Base-by-base conservation (phyloP, 2,329 filamentous ascomycete genomes). In the Xylariaceae sp. region DNA sequence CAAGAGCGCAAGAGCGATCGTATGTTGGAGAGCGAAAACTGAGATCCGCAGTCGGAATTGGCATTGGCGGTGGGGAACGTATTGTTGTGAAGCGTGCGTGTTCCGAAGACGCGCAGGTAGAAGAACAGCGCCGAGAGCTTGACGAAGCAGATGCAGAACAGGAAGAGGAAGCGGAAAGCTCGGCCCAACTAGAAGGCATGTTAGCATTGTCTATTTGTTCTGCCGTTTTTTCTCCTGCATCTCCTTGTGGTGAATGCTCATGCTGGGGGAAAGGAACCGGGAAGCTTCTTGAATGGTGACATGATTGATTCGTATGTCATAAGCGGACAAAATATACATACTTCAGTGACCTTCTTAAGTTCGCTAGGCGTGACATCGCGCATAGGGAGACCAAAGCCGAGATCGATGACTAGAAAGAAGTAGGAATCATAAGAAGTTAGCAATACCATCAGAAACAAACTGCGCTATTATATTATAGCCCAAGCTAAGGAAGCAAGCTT, bases 121-220 rank as follows among this genome's bases (percentile, higher is more conserved):
- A 75, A 72, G 21, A 60, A 65, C 6, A 75, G 47, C 16, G 74
- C 73, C 29, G 71, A 73, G 24, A 75, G 65, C 48, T 75, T 75
- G 46, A 71, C 64, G 37, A 71, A 65, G 36, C 66, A 69, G 28
- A 74, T 65, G 2, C 67, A 63, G 6, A 71, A 24, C 1, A 73
- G 48, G 53, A 75, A 75, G 17, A 69, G 17, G 29, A 72, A 43
- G 31, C 74, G 67, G 57, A 71, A 73, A 6, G 62, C 49, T 40
- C 70, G 69, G 60, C 71, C 71, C 11, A 71, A 55, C 61, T 74
- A 14, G 1, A 7, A 8, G 23, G 2, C 16, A 17, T 36, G 9
- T 54, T 24, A 54, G 50, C 26, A 16, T 39, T 9, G 16, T 9
- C 9, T n/a, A n/a, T 28, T 17, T 23, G 9, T 29, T 11, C 3